These are phyloP conservation scores for Yamadazyma paraphyllophila DNA, from an alignment of 805 yeast genomes.

Conservation along the genomic window DNA sequence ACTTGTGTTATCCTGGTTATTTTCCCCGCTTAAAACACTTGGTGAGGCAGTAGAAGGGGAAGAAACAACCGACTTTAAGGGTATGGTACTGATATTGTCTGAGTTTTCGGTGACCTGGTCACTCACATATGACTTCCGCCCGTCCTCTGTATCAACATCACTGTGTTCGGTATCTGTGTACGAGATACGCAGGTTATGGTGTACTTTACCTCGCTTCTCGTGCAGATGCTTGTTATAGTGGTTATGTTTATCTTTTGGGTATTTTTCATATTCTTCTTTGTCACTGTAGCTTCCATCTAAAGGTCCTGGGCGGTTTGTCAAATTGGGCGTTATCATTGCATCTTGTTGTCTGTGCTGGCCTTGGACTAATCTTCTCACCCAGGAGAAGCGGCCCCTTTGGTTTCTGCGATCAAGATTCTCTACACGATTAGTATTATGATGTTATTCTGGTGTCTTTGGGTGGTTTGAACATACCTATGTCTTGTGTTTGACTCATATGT, in stretches of 20 bases:
- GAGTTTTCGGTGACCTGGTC: slow-evolving; percentile 21
- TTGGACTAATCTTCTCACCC: slow-evolving; percentile 18
- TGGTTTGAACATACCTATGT: slow-evolving; percentile 4
- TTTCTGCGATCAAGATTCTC: slow-evolving; percentile 13
- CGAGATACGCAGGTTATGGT: neutral
- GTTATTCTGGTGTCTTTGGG: neutral
- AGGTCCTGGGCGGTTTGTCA: neutral
- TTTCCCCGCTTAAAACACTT: slow-evolving; percentile 34
- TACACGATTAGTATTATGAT: slow-evolving; percentile 1
- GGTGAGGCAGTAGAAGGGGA: slow-evolving; percentile 40
- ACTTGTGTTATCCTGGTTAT: slow-evolving; percentile 28
- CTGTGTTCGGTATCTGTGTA: slow-evolving; percentile 8
- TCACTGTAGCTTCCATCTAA: too few relatives aligned
- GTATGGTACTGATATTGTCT: slow-evolving; percentile 48
- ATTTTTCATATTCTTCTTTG: neutral
- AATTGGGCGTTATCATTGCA: neutral
- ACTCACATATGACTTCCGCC: slow-evolving; percentile 10
- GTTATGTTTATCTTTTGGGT: neutral
- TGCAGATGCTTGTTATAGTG: neutral
- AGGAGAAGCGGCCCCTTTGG: slow-evolving; percentile 14
- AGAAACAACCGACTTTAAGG: slow-evolving; percentile 46
- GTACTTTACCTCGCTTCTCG: neutral
- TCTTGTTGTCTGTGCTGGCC: slow-evolving; percentile 11
- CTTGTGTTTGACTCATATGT: slow-evolving; percentile 6
- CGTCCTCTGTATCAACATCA: slow-evolving; percentile 1